Conservation (phyloP, 2,329 filamentous ascomycete genomes). For the Aspergillus hortae region DNA sequence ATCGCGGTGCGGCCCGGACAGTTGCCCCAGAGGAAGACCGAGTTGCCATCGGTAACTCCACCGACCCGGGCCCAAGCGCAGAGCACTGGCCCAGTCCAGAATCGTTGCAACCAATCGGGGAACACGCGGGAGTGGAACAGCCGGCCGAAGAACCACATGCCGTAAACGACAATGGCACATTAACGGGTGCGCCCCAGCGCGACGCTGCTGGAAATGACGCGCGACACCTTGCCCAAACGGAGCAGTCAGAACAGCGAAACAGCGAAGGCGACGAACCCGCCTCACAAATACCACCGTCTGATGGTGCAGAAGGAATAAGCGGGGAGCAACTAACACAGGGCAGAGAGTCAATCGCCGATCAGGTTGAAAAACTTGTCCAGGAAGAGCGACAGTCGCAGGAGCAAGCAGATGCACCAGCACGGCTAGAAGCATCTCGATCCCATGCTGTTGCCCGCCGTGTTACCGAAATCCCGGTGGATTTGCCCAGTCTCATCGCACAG, state of each 20-base stretch:
- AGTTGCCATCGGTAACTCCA: slow-evolving; percentile 1
- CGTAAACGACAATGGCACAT: neutral
- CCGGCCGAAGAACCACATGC: neutral
- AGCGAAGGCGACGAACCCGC: slow-evolving; percentile 1
- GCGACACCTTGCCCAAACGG: neutral
- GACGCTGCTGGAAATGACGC: neutral
- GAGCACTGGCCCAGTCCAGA: slow-evolving; percentile 1
- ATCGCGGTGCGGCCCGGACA: slow-evolving; percentile 1
- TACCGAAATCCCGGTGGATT: slow-evolving; percentile 1
- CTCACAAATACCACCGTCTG: slow-evolving; percentile 1
- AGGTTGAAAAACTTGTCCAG: neutral
- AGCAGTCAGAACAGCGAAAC: neutral
- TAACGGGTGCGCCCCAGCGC: neutral
- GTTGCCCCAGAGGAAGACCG: neutral
- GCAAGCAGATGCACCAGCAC: neutral
- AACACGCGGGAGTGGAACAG: slow-evolving; percentile 1
- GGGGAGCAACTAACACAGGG: neutral
- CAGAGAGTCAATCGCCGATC: slow-evolving; percentile 2
- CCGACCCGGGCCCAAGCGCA: slow-evolving; percentile 1
- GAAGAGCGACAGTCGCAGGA: slow-evolving; percentile 3
- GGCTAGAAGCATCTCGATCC: neutral
- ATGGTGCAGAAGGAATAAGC: neutral
- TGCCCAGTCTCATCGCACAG: slow-evolving; percentile 2
- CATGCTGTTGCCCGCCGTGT: slow-evolving; percentile 1
- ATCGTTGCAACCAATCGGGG: neutral